Conservation (phyloP, 164 flowering plant genomes). For the Magnolia changhungtana region DNA sequence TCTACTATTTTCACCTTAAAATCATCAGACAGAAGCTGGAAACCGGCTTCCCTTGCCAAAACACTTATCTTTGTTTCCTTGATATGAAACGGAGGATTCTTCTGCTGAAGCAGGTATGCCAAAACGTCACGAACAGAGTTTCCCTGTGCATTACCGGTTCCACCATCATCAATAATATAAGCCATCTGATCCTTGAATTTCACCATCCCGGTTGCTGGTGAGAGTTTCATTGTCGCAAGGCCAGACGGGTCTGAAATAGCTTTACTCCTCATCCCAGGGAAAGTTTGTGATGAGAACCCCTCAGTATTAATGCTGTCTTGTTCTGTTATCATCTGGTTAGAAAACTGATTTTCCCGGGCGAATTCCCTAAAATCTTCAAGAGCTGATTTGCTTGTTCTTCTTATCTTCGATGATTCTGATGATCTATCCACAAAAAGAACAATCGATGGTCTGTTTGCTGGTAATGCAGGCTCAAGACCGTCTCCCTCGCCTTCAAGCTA, state of each 20-base stretch:
- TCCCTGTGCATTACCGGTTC: conserved; percentile 41
- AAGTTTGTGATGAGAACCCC: conserved; percentile 20
- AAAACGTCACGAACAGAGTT: conserved; percentile 61
- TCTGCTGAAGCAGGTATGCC: conserved; percentile 46
- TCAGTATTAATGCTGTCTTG: conserved; percentile 14
- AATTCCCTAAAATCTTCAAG: conserved; percentile 55
- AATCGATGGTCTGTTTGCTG: conserved; percentile 63
- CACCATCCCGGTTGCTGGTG: conserved; percentile 23
- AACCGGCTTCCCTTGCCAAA: conserved; percentile 74
- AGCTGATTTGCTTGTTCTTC: conserved; percentile 55
- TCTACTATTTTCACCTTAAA: conserved; percentile 48
- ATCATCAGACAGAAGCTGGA: conserved; percentile 85
- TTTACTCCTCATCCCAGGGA: conserved; percentile 20
- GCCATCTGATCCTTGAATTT: conserved; percentile 53
- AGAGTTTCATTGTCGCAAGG: conserved; percentile 28
- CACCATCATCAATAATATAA: conserved; percentile 55
- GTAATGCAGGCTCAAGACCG: conserved; percentile 47
- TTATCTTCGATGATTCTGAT: conserved; percentile 47
- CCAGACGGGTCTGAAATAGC: conserved; percentile 9
- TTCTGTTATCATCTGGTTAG: conserved; percentile 17
- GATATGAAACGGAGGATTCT: conserved; percentile 12
- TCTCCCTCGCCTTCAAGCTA: conserved; percentile 59
- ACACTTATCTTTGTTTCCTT: conserved; percentile 58
- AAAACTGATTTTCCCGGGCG: conserved; percentile 32
- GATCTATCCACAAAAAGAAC: conserved; percentile 87